Evolutionary conservation across 2,329 filamentous ascomycete genomes (phyloP).

Genomic region (Cytospora chrysosperma): DNA sequence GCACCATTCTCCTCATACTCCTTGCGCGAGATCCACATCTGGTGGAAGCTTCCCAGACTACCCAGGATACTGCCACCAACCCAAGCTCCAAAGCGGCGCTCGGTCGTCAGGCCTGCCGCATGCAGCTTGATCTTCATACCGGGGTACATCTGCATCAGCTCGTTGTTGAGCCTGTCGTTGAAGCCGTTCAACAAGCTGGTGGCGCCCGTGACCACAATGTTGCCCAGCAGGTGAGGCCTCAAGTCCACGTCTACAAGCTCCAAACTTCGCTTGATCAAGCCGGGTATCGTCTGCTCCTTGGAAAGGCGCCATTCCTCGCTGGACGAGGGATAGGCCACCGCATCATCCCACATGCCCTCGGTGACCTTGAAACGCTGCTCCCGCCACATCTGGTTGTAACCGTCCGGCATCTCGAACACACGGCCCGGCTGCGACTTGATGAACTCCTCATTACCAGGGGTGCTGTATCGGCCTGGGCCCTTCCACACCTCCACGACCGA

Average conservation of each 20-base stretch:
- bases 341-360: constrained; percentile 89
- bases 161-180: constrained; percentile 83
- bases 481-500: constrained; percentile 93
- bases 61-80: constrained; percentile 95
- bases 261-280: constrained; percentile 75
- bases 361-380: constrained; percentile 81
- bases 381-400: constrained; percentile 93
- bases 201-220: constrained; percentile 91
- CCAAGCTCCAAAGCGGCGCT: constrained; percentile 91
- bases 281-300: constrained; percentile 77
- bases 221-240: constrained; percentile 76
- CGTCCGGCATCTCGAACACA: constrained; percentile 96
- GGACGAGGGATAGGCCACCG: constrained; percentile 58
- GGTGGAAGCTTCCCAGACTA: constrained; percentile 95
- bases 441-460: constrained; percentile 72
- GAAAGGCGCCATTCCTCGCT: constrained; percentile 48
- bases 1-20: constrained; percentile 96
- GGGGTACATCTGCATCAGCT: constrained; percentile 79
- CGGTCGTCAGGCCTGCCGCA: constrained; percentile 79
- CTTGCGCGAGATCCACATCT: constrained; percentile 98
- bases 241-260: constrained; percentile 85
- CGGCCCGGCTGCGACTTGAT: constrained; percentile 72
- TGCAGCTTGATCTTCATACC: constrained; percentile 85
- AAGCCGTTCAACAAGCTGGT: constrained; percentile 87
- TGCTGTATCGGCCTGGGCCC: constrained; percentile 67